These are phyloP conservation scores for Mycena chlorophos DNA, from an alignment of 768 basidiomycete genomes.

Conservation along the genomic window DNA sequence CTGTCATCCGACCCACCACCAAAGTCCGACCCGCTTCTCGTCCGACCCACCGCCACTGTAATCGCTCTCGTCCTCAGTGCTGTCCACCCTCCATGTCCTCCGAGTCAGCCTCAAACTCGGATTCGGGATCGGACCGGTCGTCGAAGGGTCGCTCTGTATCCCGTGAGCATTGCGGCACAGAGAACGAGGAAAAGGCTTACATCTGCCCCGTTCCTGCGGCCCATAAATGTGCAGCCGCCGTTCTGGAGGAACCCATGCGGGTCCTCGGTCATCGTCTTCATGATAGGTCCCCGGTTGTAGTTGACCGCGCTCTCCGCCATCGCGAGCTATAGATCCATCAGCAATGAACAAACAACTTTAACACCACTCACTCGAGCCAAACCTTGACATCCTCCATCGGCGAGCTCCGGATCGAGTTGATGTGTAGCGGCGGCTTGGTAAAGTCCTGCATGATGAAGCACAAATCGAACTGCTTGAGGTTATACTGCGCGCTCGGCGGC, in stretches of 20 bases:
- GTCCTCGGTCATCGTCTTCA: slow-evolving; percentile 97
- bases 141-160: slow-evolving; percentile 39
- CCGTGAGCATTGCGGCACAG: slow-evolving; percentile 1
- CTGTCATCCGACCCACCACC: slow-evolving; percentile 50
- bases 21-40: slow-evolving; percentile 69
- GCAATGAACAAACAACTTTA: background rate
- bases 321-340: slow-evolving; percentile 59
- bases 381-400: slow-evolving; percentile 98
- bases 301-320: slow-evolving; percentile 96
- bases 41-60: slow-evolving; percentile 67
- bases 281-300: slow-evolving; percentile 96
- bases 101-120: slow-evolving; percentile 48
- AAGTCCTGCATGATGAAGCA: slow-evolving; percentile 98
- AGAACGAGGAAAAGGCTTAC: slow-evolving; percentile 41
- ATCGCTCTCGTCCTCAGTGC: slow-evolving; percentile 63
- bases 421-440: slow-evolving; percentile 86
- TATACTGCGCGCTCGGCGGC: slow-evolving; percentile 93
- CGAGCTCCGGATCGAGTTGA: slow-evolving; percentile 90
- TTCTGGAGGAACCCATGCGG: slow-evolving; percentile 94
- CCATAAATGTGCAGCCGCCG: slow-evolving; percentile 92
- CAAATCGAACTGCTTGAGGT: slow-evolving; percentile 94
- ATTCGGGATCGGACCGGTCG: slow-evolving; percentile 52
- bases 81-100: slow-evolving; percentile 53
- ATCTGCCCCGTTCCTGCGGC: slow-evolving; percentile 67
- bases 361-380: slow-evolving; percentile 85